phyloP scores from a whole-genome alignment of 805 yeast species.

The Suhomyces sp. region DNA sequence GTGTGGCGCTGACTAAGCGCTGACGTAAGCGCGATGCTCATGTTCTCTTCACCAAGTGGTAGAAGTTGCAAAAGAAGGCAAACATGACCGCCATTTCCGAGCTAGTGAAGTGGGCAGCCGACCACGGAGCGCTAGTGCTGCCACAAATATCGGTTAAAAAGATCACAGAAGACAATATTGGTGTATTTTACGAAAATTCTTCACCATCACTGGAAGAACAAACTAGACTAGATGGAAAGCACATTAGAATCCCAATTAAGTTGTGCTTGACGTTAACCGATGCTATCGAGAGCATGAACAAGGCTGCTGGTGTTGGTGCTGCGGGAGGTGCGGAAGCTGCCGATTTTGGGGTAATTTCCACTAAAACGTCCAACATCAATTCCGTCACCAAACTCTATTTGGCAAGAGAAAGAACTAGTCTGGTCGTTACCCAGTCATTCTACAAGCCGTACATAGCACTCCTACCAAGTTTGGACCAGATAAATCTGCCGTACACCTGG shows the following conservation, averaged over 20 bases:
- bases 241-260: conserved; percentile 7
- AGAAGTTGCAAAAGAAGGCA: neutral
- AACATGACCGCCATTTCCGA: neutral
- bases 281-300: conserved; percentile 4
- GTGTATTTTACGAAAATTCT: conserved; percentile 17
- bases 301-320: neutral
- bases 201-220: neutral
- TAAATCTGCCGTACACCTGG: conserved; percentile 72
- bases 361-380: conserved; percentile 23
- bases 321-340: neutral
- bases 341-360: conserved; percentile 10
- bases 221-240: conserved; percentile 3
- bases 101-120: conserved; percentile 30
- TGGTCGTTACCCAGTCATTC: conserved; percentile 15
- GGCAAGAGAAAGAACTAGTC: conserved; percentile 24
- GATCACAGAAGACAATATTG: conserved; percentile 20
- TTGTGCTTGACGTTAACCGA: conserved; percentile 7
- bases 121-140: conserved; percentile 28
- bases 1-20: neutral
- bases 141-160: conserved; percentile 20
- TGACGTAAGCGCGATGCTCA: neutral
- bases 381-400: conserved; percentile 34
- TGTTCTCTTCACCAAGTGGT: neutral
- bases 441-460: conserved; percentile 27
- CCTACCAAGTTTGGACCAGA: conserved; percentile 36